Evolutionary conservation across 495 filamentous ascomycete species (phyloP).

Genomic region (Glarea lozoyensis): DNA sequence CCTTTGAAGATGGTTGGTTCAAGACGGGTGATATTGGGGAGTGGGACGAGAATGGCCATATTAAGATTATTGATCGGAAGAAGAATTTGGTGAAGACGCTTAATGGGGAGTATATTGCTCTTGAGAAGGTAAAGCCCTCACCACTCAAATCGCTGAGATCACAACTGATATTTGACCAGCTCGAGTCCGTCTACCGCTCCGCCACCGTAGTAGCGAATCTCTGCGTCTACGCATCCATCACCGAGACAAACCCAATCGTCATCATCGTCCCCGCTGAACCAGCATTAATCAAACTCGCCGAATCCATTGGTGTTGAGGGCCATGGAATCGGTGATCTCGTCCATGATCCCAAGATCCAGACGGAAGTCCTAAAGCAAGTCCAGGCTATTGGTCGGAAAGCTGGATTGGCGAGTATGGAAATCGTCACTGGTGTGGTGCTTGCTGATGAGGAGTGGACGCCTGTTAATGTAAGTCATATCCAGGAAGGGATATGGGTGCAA

Average conservation of each 20-base stretch:
- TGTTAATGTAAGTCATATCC: constrained; percentile 67
- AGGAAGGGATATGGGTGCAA: background rate
- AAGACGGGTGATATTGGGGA: constrained; percentile 92
- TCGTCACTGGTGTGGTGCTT: constrained; percentile 83
- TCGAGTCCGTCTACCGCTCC: constrained; percentile 89
- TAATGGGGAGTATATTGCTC: constrained; percentile 94
- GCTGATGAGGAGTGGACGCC: constrained; percentile 97
- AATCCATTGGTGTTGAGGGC: constrained; percentile 60
- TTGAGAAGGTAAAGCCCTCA: constrained; percentile 59
- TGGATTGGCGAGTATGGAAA: constrained; percentile 75
- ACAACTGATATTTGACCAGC: constrained; percentile 25
- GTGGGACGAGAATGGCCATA: constrained; percentile 69
- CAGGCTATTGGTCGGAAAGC: constrained; percentile 64
- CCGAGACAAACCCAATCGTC: constrained; percentile 77
- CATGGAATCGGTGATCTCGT: constrained; percentile 65
- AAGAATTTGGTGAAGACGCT: constrained; percentile 96
- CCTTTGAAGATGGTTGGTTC: constrained; percentile 81
- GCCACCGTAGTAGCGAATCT: constrained; percentile 82
- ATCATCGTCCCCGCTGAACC: constrained; percentile 88
- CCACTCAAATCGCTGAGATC: constrained; percentile 24
- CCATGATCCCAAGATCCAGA: constrained; percentile 69
- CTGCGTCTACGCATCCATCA: constrained; percentile 77
- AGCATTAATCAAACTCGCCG: constrained; percentile 72
- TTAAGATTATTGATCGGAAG: constrained; percentile 89
- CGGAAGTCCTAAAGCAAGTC: constrained; percentile 67